phyloP scores from a whole-genome alignment of 1,284 basidiomycete genomes.

The Singerocomus rubriflavus region DNA sequence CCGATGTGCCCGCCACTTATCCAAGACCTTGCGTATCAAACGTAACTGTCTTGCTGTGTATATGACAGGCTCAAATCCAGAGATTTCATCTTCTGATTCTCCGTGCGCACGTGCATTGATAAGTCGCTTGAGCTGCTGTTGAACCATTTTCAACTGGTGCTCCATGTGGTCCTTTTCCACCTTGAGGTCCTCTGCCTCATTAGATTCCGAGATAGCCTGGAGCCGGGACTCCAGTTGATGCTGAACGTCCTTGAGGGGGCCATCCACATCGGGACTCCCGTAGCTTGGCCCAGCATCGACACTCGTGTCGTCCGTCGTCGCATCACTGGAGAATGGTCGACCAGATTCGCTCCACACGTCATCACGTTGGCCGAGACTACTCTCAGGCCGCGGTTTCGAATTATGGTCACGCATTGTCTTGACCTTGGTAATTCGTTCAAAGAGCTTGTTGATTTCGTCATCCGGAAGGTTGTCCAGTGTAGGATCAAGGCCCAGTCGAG shows the following conservation, averaged over 20 bases:
- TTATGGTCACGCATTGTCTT: constrained; percentile 83
- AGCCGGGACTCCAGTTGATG: constrained; percentile 69
- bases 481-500: constrained; percentile 79
- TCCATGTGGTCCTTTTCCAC: constrained; percentile 91
- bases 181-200: constrained; percentile 80
- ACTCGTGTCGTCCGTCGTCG: constrained; percentile 82
- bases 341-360: constrained; percentile 83
- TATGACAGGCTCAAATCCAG: constrained; percentile 71
- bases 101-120: constrained; percentile 78
- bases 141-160: constrained; percentile 77
- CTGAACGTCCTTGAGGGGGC: constrained; percentile 64
- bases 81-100: constrained; percentile 58
- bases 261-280: constrained; percentile 66
- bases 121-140: constrained; percentile 79
- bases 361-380: constrained; percentile 79
- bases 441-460: constrained; percentile 90
- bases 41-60: constrained; percentile 80
- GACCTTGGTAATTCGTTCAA: constrained; percentile 89
- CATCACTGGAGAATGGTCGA: constrained; percentile 69
- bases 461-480: constrained; percentile 88
- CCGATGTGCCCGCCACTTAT: constrained; percentile 81
- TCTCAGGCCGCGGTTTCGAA: constrained; percentile 72
- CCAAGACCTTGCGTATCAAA: constrained; percentile 76
- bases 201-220: constrained; percentile 67
- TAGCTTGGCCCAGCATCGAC: constrained; percentile 62